Conservation (phyloP, 2,329 filamentous ascomycete species). For the Davidsoniella neocaledoniae region DNA sequence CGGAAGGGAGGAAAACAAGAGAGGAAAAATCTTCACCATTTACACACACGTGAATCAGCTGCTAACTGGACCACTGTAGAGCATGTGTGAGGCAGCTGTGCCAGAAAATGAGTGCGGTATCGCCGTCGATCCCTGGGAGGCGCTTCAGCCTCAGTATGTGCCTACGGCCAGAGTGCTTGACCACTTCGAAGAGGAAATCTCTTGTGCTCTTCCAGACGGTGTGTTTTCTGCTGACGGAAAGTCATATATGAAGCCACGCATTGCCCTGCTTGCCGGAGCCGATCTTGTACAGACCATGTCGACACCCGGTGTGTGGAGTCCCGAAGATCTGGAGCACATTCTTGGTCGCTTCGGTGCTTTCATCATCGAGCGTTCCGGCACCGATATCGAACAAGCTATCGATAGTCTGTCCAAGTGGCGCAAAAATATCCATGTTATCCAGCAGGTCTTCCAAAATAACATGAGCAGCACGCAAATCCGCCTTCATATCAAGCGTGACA, state of each 20-base stretch:
- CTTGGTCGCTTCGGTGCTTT: slow-evolving; percentile 69
- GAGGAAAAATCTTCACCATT: too few relatives aligned
- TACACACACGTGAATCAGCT: background rate
- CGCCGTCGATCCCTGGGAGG: slow-evolving; percentile 82
- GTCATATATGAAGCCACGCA: slow-evolving; percentile 44
- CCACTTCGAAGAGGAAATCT: slow-evolving; percentile 84
- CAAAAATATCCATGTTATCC: slow-evolving; percentile 74
- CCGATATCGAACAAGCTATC: slow-evolving; percentile 75
- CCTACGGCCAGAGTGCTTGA: slow-evolving; percentile 81
- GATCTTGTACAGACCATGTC: slow-evolving; percentile 62
- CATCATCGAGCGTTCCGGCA: slow-evolving; percentile 75
- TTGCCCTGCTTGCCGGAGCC: slow-evolving; percentile 67
- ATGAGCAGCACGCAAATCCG: slow-evolving; percentile 72
- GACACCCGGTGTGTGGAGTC: slow-evolving; percentile 61
- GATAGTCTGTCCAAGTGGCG: slow-evolving; percentile 68
- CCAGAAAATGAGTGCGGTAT: slow-evolving; percentile 56
- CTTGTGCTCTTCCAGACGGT: slow-evolving; percentile 55
- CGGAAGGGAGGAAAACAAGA: too few relatives aligned
- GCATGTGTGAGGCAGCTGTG: slow-evolving; percentile 76
- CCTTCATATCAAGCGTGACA: slow-evolving; percentile 58
- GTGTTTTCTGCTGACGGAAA: slow-evolving; percentile 51
- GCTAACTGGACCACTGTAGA: slow-evolving; percentile 12
- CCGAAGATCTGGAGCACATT: slow-evolving; percentile 74
- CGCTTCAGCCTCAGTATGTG: slow-evolving; percentile 63
- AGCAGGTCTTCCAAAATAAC: slow-evolving; percentile 68